Conservation (phyloP, 2,329 filamentous ascomycete species). For the Leptosphaerulina australis region DNA sequence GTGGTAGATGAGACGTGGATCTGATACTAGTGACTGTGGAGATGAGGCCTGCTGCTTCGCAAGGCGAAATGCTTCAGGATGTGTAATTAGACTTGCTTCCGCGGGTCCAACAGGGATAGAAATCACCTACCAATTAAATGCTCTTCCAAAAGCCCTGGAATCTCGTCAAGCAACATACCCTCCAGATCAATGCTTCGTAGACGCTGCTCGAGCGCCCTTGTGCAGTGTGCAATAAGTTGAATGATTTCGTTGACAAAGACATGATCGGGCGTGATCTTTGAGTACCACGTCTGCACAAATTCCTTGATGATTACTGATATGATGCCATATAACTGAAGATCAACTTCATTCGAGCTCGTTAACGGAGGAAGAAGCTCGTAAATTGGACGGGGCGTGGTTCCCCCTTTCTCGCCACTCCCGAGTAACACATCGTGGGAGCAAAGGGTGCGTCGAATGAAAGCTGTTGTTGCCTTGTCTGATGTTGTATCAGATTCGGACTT, state of each 20-base stretch:
- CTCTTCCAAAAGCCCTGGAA: slow-evolving; percentile 78
- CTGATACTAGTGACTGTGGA: slow-evolving; percentile 64
- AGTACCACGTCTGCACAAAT: slow-evolving; percentile 92
- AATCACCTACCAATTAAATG: slow-evolving; percentile 74
- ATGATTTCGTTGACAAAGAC: slow-evolving; percentile 86
- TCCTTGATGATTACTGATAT: slow-evolving; percentile 88
- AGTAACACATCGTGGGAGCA: slow-evolving; percentile 68
- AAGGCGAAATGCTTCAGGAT: slow-evolving; percentile 70
- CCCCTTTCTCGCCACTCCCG: slow-evolving; percentile 57
- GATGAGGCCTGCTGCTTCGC: slow-evolving; percentile 63
- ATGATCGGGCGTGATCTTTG: slow-evolving; percentile 87
- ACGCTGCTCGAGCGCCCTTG: slow-evolving; percentile 83
- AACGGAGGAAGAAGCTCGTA: slow-evolving; percentile 86
- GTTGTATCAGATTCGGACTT: slow-evolving; percentile 51
- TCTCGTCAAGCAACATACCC: slow-evolving; percentile 81
- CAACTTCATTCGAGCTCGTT: slow-evolving; percentile 92
- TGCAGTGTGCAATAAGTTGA: slow-evolving; percentile 90
- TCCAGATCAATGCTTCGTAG: slow-evolving; percentile 82
- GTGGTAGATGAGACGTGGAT: slow-evolving; percentile 78
- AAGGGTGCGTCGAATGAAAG: slow-evolving; percentile 81
- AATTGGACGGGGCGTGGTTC: slow-evolving; percentile 69
- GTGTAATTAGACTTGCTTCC: slow-evolving; percentile 33
- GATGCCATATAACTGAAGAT: slow-evolving; percentile 90
- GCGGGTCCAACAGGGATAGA: slow-evolving; percentile 24
- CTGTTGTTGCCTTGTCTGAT: slow-evolving; percentile 78